Evolutionary conservation across 805 yeast genomes (phyloP).

Genomic region (Lipomyces lipofer): DNA sequence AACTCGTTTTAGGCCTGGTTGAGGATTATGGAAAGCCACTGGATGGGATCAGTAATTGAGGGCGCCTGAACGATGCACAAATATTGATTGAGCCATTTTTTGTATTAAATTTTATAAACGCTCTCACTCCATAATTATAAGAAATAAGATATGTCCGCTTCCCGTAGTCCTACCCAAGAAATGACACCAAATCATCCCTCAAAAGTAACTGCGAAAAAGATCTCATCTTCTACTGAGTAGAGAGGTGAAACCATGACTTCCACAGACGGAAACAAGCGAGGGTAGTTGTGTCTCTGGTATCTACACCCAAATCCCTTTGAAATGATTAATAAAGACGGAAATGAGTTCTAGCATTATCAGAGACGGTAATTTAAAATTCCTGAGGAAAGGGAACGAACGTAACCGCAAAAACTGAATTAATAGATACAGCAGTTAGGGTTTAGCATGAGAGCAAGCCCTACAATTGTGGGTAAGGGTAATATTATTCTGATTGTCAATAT

Average conservation of each 20-base stretch:
- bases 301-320: conserved; percentile 32
- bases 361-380: conserved; percentile 7
- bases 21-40: background rate
- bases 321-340: conserved; percentile 16
- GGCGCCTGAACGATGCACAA: background rate
- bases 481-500: background rate
- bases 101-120: too few species aligned
- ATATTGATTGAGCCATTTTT: too few species aligned
- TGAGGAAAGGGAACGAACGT: conserved; percentile 4
- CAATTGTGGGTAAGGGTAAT: background rate
- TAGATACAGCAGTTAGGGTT: background rate
- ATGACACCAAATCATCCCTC: conserved; percentile 17
- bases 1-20: conserved; percentile 43
- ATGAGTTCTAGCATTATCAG: conserved; percentile 31
- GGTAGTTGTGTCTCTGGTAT: conserved; percentile 29
- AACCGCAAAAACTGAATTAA: background rate
- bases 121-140: too few species aligned
- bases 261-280: background rate
- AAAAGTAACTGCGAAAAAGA: conserved; percentile 11
- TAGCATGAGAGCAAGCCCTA: background rate
- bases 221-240: background rate
- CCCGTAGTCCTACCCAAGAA: conserved; percentile 7
- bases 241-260: conserved; percentile 1
- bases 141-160: conserved; percentile 8
- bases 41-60: background rate